Percentiles rank a stretch among this genome's conserved stretches.
Conservation (phyloP, 306 rosid genomes). For the Castanea mollissima region DNA sequence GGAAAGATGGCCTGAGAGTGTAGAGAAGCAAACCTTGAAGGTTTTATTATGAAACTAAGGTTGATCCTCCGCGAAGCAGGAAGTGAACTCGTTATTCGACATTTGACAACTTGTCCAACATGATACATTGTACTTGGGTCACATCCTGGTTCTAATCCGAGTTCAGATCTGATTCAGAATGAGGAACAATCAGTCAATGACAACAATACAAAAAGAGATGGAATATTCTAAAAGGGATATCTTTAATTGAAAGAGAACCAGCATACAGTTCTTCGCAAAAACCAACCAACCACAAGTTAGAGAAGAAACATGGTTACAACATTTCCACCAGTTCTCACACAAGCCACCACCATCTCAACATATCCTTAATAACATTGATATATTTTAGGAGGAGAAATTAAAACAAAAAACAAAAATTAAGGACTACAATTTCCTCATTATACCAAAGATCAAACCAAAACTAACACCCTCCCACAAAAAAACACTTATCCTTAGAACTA, state of each 20-base stretch:
- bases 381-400: not conserved
- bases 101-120: conserved; percentile 92
- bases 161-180: conserved; percentile 73
- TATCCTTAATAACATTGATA: not conserved
- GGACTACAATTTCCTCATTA: not conserved
- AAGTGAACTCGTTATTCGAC: conserved; percentile 60
- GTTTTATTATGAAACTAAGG: conserved; percentile 81
- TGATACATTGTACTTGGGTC: conserved; percentile 68
- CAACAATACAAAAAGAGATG: conserved; percentile 4
- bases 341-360: not conserved
- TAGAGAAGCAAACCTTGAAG: conserved; percentile 59
- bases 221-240: conserved; percentile 6
- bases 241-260: not conserved
- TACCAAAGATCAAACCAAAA: not conserved
- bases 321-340: not conserved
- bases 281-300: not conserved
- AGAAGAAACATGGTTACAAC: not conserved
- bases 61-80: conserved; percentile 77
- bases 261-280: not conserved
- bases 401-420: not conserved
- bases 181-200: conserved; percentile 21
- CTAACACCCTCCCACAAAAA: not conserved
- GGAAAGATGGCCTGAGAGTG: conserved; percentile 4
- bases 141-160: conserved; percentile 78
- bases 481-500: not conserved